Percentiles rank a stretch among this genome's conserved stretches.
Evolutionary conservation across 208 protist species (phyloP).

Genomic region (Leptomonas pyrrhocoris): DNA sequence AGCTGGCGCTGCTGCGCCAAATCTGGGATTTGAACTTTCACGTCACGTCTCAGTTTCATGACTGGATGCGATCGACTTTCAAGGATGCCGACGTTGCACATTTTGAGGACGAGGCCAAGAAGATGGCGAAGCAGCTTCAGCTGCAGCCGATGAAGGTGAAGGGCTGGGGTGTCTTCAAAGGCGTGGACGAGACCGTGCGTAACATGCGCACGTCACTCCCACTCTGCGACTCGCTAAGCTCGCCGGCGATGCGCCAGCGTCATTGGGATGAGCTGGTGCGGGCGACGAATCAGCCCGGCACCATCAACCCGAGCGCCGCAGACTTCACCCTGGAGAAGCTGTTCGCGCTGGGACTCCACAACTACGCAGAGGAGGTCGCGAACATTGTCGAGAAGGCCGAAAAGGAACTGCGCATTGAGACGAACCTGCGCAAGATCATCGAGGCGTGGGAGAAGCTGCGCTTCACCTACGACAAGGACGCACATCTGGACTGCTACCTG

Average conservation of each 20-base stretch:
- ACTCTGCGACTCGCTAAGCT: constrained; percentile 92
- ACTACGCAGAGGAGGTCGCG: constrained; percentile 96
- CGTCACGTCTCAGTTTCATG: constrained; percentile 91
- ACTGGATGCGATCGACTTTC: constrained; percentile 95
- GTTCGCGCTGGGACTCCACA: constrained; percentile 96
- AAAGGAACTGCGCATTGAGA: constrained; percentile 98
- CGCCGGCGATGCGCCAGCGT: constrained; percentile 94
- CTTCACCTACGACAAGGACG: constrained; percentile 92
- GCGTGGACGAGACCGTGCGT: constrained; percentile 92
- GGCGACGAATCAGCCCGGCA: constrained; percentile 90
- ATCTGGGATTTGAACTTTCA: constrained; percentile 95
- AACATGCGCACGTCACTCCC: constrained; percentile 95
- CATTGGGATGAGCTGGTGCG: constrained; percentile 96
- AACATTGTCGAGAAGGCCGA: constrained; percentile 97
- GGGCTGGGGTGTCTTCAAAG: constrained; percentile 93
- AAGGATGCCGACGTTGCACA: constrained; percentile 91
- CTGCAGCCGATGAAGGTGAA: constrained; percentile 95
- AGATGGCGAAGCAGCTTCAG: constrained; percentile 93
- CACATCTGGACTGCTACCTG: constrained; percentile 87
- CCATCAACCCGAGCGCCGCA: constrained; percentile 86
- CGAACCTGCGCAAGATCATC: constrained; percentile 96
- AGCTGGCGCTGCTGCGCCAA: constrained; percentile 92
- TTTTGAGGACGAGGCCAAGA: constrained; percentile 95
- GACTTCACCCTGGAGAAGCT: constrained; percentile 96
- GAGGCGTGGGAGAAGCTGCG: constrained; percentile 93